Percentiles rank a stretch among this genome's conserved stretches.
These are phyloP conservation scores for Trichophaea hybrida DNA, from an alignment of 2,329 filamentous ascomycete genomes.

Conservation along the genomic window DNA sequence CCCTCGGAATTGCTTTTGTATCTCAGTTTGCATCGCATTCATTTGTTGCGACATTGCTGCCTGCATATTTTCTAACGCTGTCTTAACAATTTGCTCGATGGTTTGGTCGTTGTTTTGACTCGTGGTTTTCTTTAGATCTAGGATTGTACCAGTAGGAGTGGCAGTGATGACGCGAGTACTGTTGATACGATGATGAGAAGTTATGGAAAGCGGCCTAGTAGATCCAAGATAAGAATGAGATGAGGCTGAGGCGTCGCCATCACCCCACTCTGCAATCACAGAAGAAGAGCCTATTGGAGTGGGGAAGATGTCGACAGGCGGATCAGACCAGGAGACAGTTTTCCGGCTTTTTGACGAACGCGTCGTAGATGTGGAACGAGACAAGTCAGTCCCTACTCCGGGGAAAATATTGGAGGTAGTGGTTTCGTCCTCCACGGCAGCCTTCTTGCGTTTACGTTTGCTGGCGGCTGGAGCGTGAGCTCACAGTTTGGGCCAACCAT, in stretches of 20 bases:
- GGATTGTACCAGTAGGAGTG: background rate
- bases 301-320: background rate
- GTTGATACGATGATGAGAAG: background rate
- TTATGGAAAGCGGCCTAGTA: background rate
- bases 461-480: background rate
- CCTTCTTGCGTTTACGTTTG: slow-evolving; percentile 8
- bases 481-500: slow-evolving; percentile 12
- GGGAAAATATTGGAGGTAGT: background rate
- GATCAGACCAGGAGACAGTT: slow-evolving; percentile 20
- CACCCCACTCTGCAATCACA: background rate
- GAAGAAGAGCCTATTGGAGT: background rate
- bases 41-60: slow-evolving; percentile 14
- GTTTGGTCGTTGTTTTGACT: background rate
- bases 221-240: background rate
- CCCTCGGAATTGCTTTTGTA: slow-evolving; percentile 11
- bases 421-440: slow-evolving; percentile 14
- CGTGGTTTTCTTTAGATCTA: no score
- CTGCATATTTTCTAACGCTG: slow-evolving; percentile 16
- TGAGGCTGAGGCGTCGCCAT: background rate
- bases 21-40: slow-evolving; percentile 15
- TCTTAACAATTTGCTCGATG: background rate
- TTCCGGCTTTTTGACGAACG: slow-evolving; percentile 22
- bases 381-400: background rate
- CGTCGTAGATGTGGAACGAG: background rate
- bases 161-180: background rate